phyloP scores from a whole-genome alignment of 2,329 filamentous ascomycete genomes.

The Calonectria ilicicola region DNA sequence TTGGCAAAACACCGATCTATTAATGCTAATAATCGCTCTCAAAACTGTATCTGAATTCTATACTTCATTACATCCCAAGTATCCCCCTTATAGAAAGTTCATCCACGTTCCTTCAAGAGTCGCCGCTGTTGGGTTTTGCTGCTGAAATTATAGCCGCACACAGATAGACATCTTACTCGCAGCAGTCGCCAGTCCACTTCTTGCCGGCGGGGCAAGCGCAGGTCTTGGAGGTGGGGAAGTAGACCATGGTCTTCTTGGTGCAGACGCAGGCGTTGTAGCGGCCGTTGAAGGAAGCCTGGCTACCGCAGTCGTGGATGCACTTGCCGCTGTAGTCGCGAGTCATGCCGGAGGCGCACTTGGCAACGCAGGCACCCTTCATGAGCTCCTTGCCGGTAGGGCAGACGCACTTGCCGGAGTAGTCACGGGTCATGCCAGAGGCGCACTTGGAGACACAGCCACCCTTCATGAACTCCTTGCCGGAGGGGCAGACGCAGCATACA shows the following conservation, averaged over 20 bases:
- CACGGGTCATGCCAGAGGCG: neutral
- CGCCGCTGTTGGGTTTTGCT: too few species aligned
- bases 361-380: neutral
- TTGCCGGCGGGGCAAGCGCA: neutral
- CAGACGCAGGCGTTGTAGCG: neutral
- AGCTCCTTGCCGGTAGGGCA: too few species aligned
- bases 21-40: too few species aligned
- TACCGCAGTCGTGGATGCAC: neutral
- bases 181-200: neutral
- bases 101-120: too few species aligned
- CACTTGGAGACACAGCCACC: neutral
- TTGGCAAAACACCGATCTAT: too few species aligned
- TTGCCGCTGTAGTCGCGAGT: neutral
- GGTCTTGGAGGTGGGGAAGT: neutral
- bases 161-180: neutral
- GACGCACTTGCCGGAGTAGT: neutral
- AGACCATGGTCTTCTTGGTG: conserved; percentile 1
- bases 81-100: too few species aligned
- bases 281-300: neutral
- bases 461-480: neutral
- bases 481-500: neutral
- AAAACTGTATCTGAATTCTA: too few species aligned
- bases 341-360: neutral
- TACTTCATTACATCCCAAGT: too few species aligned
- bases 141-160: too few species aligned